Conservation (phyloP, 2,329 filamentous ascomycete genomes). For the Monosporascus sp. region DNA sequence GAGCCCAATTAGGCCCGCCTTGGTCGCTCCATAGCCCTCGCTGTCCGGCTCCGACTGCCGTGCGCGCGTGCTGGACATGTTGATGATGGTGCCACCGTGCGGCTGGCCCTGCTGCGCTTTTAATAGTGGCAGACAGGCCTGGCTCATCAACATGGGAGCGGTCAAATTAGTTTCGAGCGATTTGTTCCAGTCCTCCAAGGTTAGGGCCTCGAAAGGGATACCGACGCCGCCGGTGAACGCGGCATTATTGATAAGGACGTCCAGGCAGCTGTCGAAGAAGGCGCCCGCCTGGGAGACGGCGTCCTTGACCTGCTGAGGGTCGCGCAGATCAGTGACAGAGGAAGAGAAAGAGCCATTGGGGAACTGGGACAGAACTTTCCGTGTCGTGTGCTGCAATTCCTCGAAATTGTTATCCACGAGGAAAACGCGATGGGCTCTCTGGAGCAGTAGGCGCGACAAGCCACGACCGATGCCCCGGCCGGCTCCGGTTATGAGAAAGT, state of each 20-base stretch:
- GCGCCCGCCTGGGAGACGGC: constrained; percentile 23
- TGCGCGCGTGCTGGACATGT: constrained; percentile 46
- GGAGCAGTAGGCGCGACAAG: constrained; percentile 29
- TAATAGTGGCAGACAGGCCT: constrained; percentile 23
- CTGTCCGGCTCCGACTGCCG: constrained; percentile 43
- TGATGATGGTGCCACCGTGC: constrained; percentile 31
- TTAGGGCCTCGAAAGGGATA: constrained; percentile 18
- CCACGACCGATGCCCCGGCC: constrained; percentile 33
- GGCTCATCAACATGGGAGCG: constrained; percentile 26
- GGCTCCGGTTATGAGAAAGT: constrained; percentile 32
- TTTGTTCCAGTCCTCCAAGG: constrained; percentile 29
- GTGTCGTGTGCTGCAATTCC: constrained; percentile 32
- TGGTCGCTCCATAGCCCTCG: constrained; percentile 44
- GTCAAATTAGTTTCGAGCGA: constrained; percentile 34
- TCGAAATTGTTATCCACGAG: constrained; percentile 31
- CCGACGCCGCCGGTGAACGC: constrained; percentile 32
- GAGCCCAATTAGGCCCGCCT: constrained; percentile 45
- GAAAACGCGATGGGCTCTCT: constrained; percentile 33
- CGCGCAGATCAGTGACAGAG: not conserved
- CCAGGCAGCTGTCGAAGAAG: constrained; percentile 31
- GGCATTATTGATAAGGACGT: constrained; percentile 38
- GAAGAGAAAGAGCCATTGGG: constrained; percentile 18
- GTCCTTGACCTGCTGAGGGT: constrained; percentile 17
- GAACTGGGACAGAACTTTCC: constrained; percentile 26
- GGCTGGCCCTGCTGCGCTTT: constrained; percentile 2